Evolutionary conservation across 1,139 yeast genomes (phyloP), one percentile per base, ranked within the genome.

Genomic region (Sugiyamaella paludigena): DNA sequence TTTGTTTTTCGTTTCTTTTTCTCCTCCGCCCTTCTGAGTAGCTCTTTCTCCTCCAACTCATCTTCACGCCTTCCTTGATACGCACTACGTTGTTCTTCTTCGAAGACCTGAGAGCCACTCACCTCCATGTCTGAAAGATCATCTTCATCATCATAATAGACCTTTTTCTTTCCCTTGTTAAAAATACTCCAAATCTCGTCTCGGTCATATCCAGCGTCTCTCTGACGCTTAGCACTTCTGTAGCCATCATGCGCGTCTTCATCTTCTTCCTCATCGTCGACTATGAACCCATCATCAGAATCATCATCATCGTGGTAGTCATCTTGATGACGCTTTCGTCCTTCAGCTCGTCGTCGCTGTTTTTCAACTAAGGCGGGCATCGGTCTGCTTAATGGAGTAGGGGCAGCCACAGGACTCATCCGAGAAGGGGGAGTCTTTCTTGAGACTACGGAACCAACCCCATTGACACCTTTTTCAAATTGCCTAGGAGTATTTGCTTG

Each of bases 121-220:
- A 96, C 96, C 63, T 91, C 97, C 97, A 91, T 91, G 61, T 87
- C 95, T 52, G 83, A 87, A 32, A 77, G 76, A 46, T 82, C 81
- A 49, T 81, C 83, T 45, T 77, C 75, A 42, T 77, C 81, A 53
- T 74, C 74, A 33, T 70, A 69, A 53, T 72, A 73, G 43, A 74
- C 69, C 1, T 72, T 61, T 49, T 76, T 72, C 56, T 76, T 76
- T 2, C 89, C 87, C 48, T 80, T 75, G 62, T 82, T 84, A 66
- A 89, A 86, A 67, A 91, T 78, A 32, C 83, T 81, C 96, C 96
- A 88, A 43, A 91, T 89, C 65, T 89, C 96, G 54, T 85, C 91
- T 46, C 92, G 71, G 58, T 87, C 85, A 58, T 84, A 87, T 8
- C 81, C 87, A 1, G 54, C 59, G 19, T 59, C 62, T 7, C 36